Percentiles rank a stretch among this genome's conserved stretches.
phyloP scores from a whole-genome alignment of 352 stramenopile genomes.

The Pythium monospermum region DNA sequence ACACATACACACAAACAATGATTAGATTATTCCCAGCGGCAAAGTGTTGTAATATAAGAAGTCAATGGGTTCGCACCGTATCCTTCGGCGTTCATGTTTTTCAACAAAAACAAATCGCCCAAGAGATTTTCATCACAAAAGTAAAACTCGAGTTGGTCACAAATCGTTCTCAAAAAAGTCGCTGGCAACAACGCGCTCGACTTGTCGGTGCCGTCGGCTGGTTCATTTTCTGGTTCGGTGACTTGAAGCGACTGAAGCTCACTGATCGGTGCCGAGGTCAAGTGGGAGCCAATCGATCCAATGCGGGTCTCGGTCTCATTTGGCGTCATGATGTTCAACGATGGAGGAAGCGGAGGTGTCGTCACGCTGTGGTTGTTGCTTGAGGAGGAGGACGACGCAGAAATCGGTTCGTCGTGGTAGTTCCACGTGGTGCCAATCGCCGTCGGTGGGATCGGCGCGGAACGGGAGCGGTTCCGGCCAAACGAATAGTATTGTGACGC shows the following conservation, averaged over 20 bases:
- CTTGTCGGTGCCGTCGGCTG: constrained; percentile 29
- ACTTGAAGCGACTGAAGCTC: constrained; percentile 54
- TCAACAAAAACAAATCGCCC: constrained; percentile 78
- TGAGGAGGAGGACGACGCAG: constrained; percentile 13
- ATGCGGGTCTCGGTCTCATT: constrained; percentile 29
- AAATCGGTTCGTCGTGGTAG: constrained; percentile 37
- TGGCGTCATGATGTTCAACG: constrained; percentile 45
- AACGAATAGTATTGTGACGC: constrained; percentile 77
- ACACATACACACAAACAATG: constrained; percentile 9
- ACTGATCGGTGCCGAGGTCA: constrained; percentile 28
- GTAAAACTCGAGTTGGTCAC: constrained; percentile 86
- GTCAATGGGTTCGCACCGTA: constrained; percentile 51
- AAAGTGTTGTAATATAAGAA: neutral
- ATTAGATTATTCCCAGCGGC: neutral
- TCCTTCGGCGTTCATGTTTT: constrained; percentile 88
- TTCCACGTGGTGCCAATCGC: constrained; percentile 50
- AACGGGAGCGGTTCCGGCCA: constrained; percentile 67
- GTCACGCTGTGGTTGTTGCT: constrained; percentile 7
- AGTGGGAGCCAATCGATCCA: constrained; percentile 58
- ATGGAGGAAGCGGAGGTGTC: constrained; percentile 35
- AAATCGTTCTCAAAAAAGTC: constrained; percentile 83
- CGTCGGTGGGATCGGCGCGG: constrained; percentile 61
- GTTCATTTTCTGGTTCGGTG: constrained; percentile 44
- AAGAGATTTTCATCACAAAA: constrained; percentile 88
- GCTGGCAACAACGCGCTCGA: constrained; percentile 47